Conservation (phyloP, 1,284 basidiomycete species). For the Chiua sp. region DNA sequence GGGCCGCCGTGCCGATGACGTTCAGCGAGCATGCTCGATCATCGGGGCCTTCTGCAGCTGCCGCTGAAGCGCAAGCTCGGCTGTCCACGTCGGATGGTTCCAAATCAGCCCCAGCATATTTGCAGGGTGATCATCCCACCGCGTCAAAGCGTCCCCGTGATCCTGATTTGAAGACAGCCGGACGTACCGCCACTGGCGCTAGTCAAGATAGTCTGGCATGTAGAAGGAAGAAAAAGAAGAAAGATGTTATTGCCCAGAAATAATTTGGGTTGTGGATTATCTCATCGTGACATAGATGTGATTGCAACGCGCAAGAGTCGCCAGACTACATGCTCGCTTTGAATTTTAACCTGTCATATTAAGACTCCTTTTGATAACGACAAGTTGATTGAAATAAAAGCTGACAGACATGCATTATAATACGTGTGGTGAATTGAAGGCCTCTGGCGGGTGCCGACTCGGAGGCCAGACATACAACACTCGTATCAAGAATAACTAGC, state of each 20-base stretch:
- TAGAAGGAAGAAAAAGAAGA: constrained; percentile 36
- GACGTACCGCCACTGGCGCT: not conserved
- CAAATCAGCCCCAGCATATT: not conserved
- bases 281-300: no score
- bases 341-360: no score
- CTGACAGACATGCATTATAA: no score
- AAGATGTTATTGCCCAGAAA: constrained; percentile 8
- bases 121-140: not conserved
- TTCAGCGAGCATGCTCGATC: not conserved
- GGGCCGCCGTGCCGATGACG: constrained; percentile 56
- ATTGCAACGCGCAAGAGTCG: no score
- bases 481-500: no score
- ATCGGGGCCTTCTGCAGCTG: not conserved
- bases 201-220: constrained; percentile 1
- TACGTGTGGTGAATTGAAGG: no score
- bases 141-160: constrained; percentile 29
- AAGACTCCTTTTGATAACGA: no score
- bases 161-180: constrained; percentile 1
- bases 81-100: not conserved
- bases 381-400: no score
- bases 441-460: no score
- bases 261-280: not conserved
- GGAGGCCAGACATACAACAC: no score
- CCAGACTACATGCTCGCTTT: no score
- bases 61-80: not conserved